Evolutionary conservation across 305 asterid genomes (phyloP).

Genomic region (Plantago coronopus): DNA sequence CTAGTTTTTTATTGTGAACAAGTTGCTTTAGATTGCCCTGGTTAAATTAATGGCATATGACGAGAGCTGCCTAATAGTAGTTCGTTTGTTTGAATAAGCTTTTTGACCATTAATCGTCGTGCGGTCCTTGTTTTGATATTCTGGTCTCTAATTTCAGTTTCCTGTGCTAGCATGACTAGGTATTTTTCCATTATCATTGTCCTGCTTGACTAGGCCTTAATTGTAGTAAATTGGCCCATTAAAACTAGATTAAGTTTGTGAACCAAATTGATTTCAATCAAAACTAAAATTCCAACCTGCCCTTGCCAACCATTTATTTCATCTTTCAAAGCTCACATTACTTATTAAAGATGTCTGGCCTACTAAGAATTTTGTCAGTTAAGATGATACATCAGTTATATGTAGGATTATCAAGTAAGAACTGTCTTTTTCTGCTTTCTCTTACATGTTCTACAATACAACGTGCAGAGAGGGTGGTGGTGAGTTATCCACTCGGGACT

Average conservation of each 20-base stretch:
- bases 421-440: neutral
- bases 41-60: neutral
- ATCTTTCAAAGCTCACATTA: neutral
- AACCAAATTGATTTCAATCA: neutral
- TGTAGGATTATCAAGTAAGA: neutral
- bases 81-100: neutral
- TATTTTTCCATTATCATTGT: neutral
- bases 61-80: neutral
- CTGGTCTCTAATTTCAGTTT: neutral
- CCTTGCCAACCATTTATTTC: neutral
- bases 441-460: slow-evolving; percentile 16
- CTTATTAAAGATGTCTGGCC: neutral
- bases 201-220: no score
- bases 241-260: no score
- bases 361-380: neutral
- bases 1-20: slow-evolving; percentile 11
- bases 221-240: no score
- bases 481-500: slow-evolving; percentile 86
- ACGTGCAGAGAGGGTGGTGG: slow-evolving; percentile 71
- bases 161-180: neutral
- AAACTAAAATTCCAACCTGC: no score
- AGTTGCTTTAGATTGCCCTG: slow-evolving; percentile 13
- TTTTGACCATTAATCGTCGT: neutral
- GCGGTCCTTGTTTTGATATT: neutral
- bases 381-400: neutral